Evolutionary conservation across 2,329 filamentous ascomycete species (phyloP), one percentile per base, ranked within the genome.

Genomic region (Tolypocladium tropicale): DNA sequence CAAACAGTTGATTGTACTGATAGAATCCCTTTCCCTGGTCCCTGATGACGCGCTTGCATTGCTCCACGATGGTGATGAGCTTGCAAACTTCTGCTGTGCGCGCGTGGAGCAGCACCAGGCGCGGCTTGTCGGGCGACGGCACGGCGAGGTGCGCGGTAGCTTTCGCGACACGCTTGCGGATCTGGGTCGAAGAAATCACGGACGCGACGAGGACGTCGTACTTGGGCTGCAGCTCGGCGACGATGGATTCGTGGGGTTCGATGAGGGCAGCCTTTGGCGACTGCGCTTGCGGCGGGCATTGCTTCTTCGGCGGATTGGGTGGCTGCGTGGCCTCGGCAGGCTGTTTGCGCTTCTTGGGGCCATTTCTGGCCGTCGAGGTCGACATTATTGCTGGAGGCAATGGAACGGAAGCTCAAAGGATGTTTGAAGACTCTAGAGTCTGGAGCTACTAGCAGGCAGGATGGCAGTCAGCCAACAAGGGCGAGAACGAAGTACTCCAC

Each of bases 61-160:
- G 83, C 68, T 90, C 87, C 49, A 78, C 77, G 50, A 90, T 78
- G 4, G 81, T 85, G 62, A 89, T 80, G 63, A 89, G 74, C 68
- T 90, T 91, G 68, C 76, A 77, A 2, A 81, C 77, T 3, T 82
- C 78, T 11, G 67, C 58, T 0, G 77, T 72, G 23, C 76, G 76
- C 34, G 79, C 78, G 62, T 81, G 74, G 21, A 84, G 68, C 41
- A 84, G 66, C n/a, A 74, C 74, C 16, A 76, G 64, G 11, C 69
- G 67, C 51, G 64, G 62, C 28, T 57, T 58, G 5, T 62, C 60
- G n/a, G 28, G 7, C 18, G 58, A 23, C 18, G 61, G 55, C 2
- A 63, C 52, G 48, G 59, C 62, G 7, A 83, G 70, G 60, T 83
- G 78, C 3, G 68, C 67, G 23, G 76, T 65, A 41, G 76, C 67